Evolutionary conservation across 495 filamentous ascomycete species (phyloP).

Genomic region (Tuber brumale): DNA sequence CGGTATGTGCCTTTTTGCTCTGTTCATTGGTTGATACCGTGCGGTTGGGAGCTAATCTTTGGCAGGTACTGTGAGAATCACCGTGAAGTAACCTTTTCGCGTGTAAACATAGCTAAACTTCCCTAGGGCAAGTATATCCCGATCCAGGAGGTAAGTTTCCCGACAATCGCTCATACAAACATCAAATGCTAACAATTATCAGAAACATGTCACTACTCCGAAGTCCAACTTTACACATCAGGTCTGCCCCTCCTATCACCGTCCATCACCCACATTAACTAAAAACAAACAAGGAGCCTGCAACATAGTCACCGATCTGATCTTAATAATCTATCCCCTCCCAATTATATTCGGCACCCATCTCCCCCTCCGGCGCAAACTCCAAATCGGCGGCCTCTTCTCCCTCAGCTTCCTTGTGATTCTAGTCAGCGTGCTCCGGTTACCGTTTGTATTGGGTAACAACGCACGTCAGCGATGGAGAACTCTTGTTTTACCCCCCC

Average conservation of each 20-base stretch:
- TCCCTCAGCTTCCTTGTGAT: conserved; percentile 34
- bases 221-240: conserved; percentile 34
- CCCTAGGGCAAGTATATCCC: conserved; percentile 27
- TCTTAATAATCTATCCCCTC: conserved; percentile 29
- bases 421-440: conserved; percentile 26
- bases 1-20: conserved; percentile 2
- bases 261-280: conserved; percentile 2
- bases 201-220: conserved; percentile 23
- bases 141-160: conserved; percentile 26
- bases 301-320: conserved; percentile 30
- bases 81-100: not conserved
- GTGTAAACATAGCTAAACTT: conserved; percentile 9
- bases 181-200: not conserved
- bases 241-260: conserved; percentile 14
- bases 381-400: conserved; percentile 31
- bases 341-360: conserved; percentile 21
- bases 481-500: conserved; percentile 17
- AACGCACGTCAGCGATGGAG: conserved; percentile 28
- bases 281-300: conserved; percentile 14
- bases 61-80: conserved; percentile 26
- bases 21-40: not conserved
- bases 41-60: not conserved
- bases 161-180: not conserved
- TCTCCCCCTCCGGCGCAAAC: conserved; percentile 20
- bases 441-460: conserved; percentile 29